Evolutionary conservation across 2,329 filamentous ascomycete genomes (phyloP).

Genomic region (Epichloe bromicola): DNA sequence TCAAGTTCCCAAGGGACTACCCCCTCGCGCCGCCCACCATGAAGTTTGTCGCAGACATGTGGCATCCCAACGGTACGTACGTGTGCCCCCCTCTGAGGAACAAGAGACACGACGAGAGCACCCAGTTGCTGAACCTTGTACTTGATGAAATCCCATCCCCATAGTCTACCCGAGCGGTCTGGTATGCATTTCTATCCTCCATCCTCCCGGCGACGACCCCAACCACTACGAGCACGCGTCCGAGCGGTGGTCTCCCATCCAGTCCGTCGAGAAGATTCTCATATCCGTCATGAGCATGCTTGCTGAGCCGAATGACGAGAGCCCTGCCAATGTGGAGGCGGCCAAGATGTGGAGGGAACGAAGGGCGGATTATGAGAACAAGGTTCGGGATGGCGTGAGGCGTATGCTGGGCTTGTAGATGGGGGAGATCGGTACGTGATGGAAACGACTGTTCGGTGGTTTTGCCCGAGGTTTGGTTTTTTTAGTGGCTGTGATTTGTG

Average conservation of each 20-base stretch:
- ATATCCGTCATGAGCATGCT: constrained; percentile 98
- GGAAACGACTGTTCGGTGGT: neutral
- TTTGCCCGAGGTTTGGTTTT: neutral
- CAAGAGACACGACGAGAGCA: neutral
- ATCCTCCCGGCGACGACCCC: constrained; percentile 90
- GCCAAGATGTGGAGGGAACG: constrained; percentile 92
- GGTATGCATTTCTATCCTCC: constrained; percentile 96
- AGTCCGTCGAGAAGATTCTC: constrained; percentile 94
- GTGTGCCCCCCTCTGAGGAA: neutral
- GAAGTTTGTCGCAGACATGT: constrained; percentile 88
- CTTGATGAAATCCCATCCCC: too few relatives aligned
- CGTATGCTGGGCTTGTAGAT: constrained; percentile 58
- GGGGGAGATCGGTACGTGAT: neutral
- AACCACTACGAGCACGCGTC: constrained; percentile 96
- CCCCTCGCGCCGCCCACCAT: constrained; percentile 93
- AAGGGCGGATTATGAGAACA: constrained; percentile 70
- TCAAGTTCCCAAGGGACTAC: constrained; percentile 93
- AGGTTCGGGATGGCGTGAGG: constrained; percentile 71
- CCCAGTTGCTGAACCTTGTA: neutral
- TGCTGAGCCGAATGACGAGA: constrained; percentile 93
- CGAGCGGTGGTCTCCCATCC: constrained; percentile 92
- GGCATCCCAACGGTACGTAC: constrained; percentile 79
- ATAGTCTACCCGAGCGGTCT: constrained; percentile 81
- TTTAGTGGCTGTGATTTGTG: neutral
- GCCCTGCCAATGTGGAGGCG: constrained; percentile 88